A percentile compares a stretch with the other conserved stretches of the same genome.
Evolutionary conservation across 768 basidiomycete species (phyloP).

Genomic region (Termitomyces bulborhizus): DNA sequence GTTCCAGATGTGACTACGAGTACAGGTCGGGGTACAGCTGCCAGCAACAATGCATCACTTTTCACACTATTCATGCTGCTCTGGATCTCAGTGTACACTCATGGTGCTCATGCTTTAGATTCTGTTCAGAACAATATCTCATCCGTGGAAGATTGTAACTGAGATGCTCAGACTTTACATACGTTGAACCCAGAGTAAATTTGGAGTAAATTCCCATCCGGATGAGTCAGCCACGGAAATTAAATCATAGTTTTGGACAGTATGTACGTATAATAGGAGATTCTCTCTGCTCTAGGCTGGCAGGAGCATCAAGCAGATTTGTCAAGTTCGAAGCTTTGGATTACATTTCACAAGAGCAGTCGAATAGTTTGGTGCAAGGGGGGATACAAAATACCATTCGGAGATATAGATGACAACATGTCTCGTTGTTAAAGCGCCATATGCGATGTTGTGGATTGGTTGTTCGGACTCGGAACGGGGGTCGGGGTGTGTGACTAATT

Average conservation of each 20-base stretch:
- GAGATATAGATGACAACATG: neutral
- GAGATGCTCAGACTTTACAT: too few species aligned
- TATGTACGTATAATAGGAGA: neutral
- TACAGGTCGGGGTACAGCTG: neutral
- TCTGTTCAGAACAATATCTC: neutral
- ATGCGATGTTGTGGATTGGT: too few species aligned
- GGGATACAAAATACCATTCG: neutral
- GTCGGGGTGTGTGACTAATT: constrained; percentile 7
- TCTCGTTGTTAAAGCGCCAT: neutral
- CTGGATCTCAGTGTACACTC: neutral
- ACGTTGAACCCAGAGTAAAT: neutral
- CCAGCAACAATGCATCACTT: neutral
- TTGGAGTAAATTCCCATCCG: neutral
- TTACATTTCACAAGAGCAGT: neutral
- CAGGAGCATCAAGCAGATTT: too few species aligned
- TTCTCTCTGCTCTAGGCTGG: neutral
- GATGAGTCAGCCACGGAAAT: neutral
- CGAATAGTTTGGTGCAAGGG: neutral
- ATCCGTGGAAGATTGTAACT: neutral
- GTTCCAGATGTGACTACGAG: neutral
- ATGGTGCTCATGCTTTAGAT: neutral
- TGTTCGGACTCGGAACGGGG: neutral
- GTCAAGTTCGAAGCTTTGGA: neutral
- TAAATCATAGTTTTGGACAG: neutral
- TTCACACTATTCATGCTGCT: neutral